Conservation (phyloP, 352 stramenopile genomes). For the Elongisporangium anandrum region DNA sequence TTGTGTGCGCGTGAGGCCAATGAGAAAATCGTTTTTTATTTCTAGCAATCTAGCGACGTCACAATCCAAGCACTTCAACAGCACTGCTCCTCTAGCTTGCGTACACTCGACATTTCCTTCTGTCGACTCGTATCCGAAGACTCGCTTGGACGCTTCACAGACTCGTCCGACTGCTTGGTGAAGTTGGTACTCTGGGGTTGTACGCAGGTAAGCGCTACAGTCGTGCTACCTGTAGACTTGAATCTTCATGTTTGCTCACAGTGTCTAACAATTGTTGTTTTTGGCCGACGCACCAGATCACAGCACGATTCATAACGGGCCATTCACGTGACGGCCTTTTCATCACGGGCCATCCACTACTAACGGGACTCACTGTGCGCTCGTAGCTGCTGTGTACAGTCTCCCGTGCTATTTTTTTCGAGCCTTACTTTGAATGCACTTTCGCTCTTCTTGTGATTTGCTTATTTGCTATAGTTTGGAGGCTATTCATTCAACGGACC, state of each 20-base stretch:
- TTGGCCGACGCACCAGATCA: constrained; percentile 36
- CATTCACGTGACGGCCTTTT: constrained; percentile 63
- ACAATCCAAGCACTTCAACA: constrained; percentile 45
- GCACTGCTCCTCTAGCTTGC: constrained; percentile 36
- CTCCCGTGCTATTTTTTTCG: not conserved
- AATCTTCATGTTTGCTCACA: not conserved
- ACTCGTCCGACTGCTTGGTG: constrained; percentile 35
- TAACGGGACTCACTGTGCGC: constrained; percentile 71
- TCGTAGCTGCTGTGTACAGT: constrained; percentile 23
- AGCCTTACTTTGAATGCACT: not conserved
- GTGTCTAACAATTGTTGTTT: not conserved
- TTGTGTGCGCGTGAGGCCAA: not conserved
- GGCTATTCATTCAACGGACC: not conserved
- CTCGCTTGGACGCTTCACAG: constrained; percentile 53
- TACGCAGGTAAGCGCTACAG: constrained; percentile 47
- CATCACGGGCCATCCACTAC: constrained; percentile 56
- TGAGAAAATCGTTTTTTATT: not conserved
- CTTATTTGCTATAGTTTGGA: too few relatives aligned
- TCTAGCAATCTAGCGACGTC: constrained; percentile 29
- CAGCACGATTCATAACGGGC: constrained; percentile 58
- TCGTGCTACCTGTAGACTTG: not conserved
- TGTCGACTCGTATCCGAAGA: constrained; percentile 69
- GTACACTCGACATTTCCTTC: constrained; percentile 70
- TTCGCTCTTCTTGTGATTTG: not conserved
- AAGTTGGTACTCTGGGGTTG: constrained; percentile 68